These are phyloP conservation scores for Aspergillus intermedius DNA, from an alignment of 2,329 filamentous ascomycete genomes.

Conservation along the genomic window DNA sequence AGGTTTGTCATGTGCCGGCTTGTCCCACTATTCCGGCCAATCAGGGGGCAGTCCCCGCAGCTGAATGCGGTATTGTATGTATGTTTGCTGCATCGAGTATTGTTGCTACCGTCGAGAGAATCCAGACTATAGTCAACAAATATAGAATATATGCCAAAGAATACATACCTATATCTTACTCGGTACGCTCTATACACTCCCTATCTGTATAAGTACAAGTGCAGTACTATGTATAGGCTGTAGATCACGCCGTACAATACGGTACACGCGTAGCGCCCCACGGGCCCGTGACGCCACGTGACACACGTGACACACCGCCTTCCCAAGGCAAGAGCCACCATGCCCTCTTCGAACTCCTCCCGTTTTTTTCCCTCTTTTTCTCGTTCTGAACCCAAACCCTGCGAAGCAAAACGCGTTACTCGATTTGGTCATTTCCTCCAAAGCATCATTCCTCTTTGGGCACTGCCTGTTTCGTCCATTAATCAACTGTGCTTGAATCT, in stretches of 20 bases:
- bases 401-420: conserved; percentile 41
- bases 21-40: no score
- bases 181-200: no score
- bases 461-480: conserved; percentile 12
- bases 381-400: conserved; percentile 37
- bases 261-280: not conserved
- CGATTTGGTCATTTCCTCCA: conserved; percentile 39
- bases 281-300: not conserved
- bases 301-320: conserved; percentile 27
- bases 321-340: conserved; percentile 22
- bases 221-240: no score
- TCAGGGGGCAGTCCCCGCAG: no score
- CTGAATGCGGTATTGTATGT: no score
- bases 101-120: no score
- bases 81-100: no score
- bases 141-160: no score
- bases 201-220: no score
- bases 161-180: no score
- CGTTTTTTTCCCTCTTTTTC: conserved; percentile 22
- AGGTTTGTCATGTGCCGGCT: no score
- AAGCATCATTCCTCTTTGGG: conserved; percentile 43
- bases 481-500: conserved; percentile 1
- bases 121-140: no score
- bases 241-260: not conserved
- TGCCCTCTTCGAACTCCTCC: conserved; percentile 30